Evolutionary conservation across 192 early-diverging fungal species (phyloP), one percentile per base, ranked within the genome.

Genomic region (Linnemannia exigua): DNA sequence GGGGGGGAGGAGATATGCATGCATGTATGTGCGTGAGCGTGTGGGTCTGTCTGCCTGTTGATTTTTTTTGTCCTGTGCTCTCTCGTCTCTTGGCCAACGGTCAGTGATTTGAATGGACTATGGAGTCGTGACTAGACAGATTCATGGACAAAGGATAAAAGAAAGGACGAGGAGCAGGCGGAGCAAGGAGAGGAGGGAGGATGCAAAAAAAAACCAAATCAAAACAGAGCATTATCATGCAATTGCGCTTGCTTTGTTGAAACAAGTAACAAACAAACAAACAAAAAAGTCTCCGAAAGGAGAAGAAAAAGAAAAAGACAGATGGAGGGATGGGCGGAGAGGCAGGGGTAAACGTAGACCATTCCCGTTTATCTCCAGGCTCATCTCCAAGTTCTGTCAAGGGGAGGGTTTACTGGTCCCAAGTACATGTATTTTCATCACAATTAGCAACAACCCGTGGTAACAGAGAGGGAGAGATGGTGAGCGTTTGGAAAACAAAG

Each of bases 251-350:
- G 19, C 19, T n/a, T 54, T n/a, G 19, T 9, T 63, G 37, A 22
- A 36, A 44, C 3, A 44, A 5, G 19, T 38, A 41, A 35, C 37
- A 36, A 69, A 69, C 67, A 69, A 19, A 58, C 17, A 19, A 58
- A 67, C 12, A 67, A 69, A 69, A 41, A 69, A 69, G 67, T 41
- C 67, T 69, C 67, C 67, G 67, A 69, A 7, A 41, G 31, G 58
- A 54, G 9, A 54, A 54, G 6, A 7, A 54, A 31, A 54, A 54
- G 9, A 54, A 22, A 25, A 9, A 61, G 58, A 63, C 15, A 2
- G 58, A 41, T 38, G 67, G 35, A 69, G 33, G 31, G 36, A 69
- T 12, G 67, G 38, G 67, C 15, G 16, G 36, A 17, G 36, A 69
- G 33, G 31, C 14, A 69, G 12, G 36, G 33, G 67, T 25, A 15